A percentile compares a stretch with the other conserved stretches of the same genome.
These are phyloP conservation scores for Acephala macrosclerotiorum DNA, from an alignment of 2,329 filamentous ascomycete species.

Conservation along the genomic window DNA sequence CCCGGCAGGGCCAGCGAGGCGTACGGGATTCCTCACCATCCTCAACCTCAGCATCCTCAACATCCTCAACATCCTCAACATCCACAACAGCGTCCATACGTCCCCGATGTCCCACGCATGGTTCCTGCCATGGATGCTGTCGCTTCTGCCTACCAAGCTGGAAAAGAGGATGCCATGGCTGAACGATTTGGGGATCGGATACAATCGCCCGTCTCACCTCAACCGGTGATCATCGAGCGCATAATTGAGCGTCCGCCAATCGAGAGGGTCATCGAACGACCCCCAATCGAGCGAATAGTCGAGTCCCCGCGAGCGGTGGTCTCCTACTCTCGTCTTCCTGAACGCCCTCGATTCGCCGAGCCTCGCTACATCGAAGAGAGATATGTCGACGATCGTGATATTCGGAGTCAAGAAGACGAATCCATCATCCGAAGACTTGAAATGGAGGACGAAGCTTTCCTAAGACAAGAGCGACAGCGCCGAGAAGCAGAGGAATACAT, in stretches of 20 bases:
- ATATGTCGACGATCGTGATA: slow-evolving; percentile 27
- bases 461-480: neutral
- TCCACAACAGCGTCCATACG: slow-evolving; percentile 19
- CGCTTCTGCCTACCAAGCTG: slow-evolving; percentile 38
- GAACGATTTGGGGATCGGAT: slow-evolving; percentile 31
- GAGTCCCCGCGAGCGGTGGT: slow-evolving; percentile 22
- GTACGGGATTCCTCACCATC: slow-evolving; percentile 21
- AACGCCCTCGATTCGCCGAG: slow-evolving; percentile 24
- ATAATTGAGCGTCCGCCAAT: slow-evolving; percentile 7
- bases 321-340: slow-evolving; percentile 26
- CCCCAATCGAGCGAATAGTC: slow-evolving; percentile 22
- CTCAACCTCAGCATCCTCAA: slow-evolving; percentile 3
- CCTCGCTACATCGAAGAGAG: slow-evolving; percentile 26
- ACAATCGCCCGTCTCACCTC: slow-evolving; percentile 22
- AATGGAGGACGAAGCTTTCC: neutral
- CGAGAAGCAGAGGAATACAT: slow-evolving; percentile 36
- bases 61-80: neutral
- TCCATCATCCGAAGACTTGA: slow-evolving; percentile 18
- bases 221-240: slow-evolving; percentile 15
- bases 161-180: slow-evolving; percentile 36
- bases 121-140: slow-evolving; percentile 29
- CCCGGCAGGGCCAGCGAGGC: slow-evolving; percentile 8
- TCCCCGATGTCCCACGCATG: slow-evolving; percentile 34
- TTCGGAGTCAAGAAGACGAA: slow-evolving; percentile 15
- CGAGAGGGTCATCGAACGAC: slow-evolving; percentile 12